Conservation (phyloP, 495 filamentous ascomycete genomes). For the Polyplosphaeria fusca region DNA sequence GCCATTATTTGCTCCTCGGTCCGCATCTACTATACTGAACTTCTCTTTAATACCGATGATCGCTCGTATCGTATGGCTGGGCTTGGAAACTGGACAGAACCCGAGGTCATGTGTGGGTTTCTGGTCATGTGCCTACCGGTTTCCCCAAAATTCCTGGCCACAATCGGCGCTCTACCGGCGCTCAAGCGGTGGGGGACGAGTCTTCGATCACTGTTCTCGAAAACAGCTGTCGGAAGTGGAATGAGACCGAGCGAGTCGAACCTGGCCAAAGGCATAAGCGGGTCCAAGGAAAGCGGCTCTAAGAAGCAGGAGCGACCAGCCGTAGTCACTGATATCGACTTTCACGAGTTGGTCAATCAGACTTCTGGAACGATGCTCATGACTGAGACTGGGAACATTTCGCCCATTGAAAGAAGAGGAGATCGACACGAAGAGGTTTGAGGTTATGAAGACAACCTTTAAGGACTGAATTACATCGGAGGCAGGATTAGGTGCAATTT, state of each 20-base stretch:
- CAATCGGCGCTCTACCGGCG: neutral
- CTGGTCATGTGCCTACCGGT: neutral
- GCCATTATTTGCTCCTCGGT: neutral
- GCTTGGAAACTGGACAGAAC: neutral
- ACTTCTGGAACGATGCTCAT: too few species aligned
- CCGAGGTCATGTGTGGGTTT: neutral
- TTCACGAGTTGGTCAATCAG: neutral
- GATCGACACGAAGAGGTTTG: too few species aligned
- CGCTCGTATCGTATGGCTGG: neutral
- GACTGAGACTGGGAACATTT: too few species aligned
- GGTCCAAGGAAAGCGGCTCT: neutral
- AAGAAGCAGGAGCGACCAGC: neutral
- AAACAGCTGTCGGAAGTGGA: neutral
- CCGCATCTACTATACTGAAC: neutral
- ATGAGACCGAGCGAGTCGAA: too few species aligned
- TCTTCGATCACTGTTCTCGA: neutral
- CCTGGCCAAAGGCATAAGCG: neutral
- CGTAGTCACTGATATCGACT: neutral
- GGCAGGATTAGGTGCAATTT: too few species aligned
- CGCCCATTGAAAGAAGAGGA: too few species aligned
- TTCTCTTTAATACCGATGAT: neutral
- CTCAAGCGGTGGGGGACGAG: neutral
- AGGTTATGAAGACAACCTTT: too few species aligned
- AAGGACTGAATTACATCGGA: too few species aligned
- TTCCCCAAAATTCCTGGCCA: neutral